Evolutionary conservation across 306 rosid species (phyloP).

Genomic region (Trifolium subterraneum): DNA sequence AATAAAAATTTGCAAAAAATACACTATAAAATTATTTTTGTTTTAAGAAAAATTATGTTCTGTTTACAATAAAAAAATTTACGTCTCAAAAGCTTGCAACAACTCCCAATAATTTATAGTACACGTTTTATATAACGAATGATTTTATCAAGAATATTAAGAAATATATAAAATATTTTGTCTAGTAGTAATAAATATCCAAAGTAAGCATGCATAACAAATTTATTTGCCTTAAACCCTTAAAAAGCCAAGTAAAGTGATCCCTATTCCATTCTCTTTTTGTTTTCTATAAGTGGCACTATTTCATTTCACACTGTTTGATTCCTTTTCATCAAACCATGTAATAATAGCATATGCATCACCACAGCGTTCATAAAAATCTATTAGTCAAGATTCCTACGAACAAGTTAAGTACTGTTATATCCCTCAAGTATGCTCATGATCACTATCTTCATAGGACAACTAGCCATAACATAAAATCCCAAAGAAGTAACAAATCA

Average conservation of each 20-base stretch:
- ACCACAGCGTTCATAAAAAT: neutral
- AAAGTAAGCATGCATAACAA: too few relatives aligned
- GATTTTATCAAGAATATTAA: neutral
- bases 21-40: too few relatives aligned
- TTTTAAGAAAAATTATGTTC: too few relatives aligned
- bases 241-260: neutral
- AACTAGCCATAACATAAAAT: conserved; percentile 2
- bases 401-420: neutral
- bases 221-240: neutral
- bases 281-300: neutral
- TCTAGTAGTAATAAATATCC: too few relatives aligned
- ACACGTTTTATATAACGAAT: too few relatives aligned
- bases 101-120: too few relatives aligned
- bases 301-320: neutral
- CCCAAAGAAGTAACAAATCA: conserved; percentile 32
- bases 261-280: neutral
- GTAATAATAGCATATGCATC: neutral
- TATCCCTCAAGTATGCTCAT: neutral
- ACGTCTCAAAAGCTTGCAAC: neutral
- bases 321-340: conserved; percentile 2
- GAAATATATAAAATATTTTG: too few relatives aligned
- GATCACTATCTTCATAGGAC: conserved; percentile 24
- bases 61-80: neutral
- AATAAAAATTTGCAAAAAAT: too few relatives aligned
- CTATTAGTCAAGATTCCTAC: conserved; percentile 4